Base-by-base conservation (phyloP, 805 yeast genomes). In the Wickerhamiella azyma region DNA sequence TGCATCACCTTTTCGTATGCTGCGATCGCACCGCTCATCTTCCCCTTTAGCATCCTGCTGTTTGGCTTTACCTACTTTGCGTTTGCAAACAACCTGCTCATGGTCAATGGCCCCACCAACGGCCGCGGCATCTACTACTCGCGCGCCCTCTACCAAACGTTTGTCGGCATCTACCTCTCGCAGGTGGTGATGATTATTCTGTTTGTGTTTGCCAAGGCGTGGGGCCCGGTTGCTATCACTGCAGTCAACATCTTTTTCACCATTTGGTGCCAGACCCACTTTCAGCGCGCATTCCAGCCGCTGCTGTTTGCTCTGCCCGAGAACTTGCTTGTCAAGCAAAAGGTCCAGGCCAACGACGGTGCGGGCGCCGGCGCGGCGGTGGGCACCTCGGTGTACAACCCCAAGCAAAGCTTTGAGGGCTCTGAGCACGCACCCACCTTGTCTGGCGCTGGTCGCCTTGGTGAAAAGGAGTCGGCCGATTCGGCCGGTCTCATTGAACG, bases 181-280 rank as follows among this genome's bases (percentile, higher is more conserved):
- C 88, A 89, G 64, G 65, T 86, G 18, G 85, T 95, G 68, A 56
- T 92, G 52, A 60, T 92, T 45, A 96, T 96, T 46, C 63, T 92
- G 47, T 88, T 85, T 60, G 83, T 76, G 14, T 94, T 89, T 47
- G 86, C 94, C 50, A 85, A 85, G 69, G 81, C 94, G 37, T 89
- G 96, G 96, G 97, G 96, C 39, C 94, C 96, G 32, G 71, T 86
- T 52, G 83, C 79, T 2, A 64, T 89, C 45, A 84, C 82, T 61
- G 78, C 76, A 1, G 69, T 88, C 43, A 68, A 81, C 37, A 56
- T 85, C 11, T 74, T 71, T 8, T 62, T 71, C 52, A 85, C 96
- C 0, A 72, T 73, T 3, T 79, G 84, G 58, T 69, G 75, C 48
- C 96, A 89, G 56, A 14, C 75, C 26, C 72, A 76, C 51, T 62